phyloP scores from a whole-genome alignment of 1,139 yeast species.

The Diutina siamensis region DNA sequence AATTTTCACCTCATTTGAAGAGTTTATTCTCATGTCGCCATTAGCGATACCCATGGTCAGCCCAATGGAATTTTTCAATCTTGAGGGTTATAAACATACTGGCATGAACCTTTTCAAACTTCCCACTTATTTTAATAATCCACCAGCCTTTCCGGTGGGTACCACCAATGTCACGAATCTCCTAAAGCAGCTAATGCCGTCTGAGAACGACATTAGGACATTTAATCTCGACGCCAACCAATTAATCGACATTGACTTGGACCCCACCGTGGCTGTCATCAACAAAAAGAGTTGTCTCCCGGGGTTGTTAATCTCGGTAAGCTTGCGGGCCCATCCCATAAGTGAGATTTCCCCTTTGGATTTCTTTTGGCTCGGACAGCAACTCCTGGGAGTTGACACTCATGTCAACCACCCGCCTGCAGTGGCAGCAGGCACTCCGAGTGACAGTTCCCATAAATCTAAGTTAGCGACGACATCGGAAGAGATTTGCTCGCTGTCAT shows the following conservation, averaged over 20 bases:
- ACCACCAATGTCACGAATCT: neutral
- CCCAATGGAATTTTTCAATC: neutral
- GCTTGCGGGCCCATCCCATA: neutral
- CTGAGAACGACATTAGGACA: neutral
- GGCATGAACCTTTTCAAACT: neutral
- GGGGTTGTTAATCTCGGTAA: neutral
- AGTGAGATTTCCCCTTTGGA: neutral
- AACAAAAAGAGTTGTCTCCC: neutral
- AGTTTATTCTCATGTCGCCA: constrained; percentile 3
- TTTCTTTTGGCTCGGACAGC: neutral
- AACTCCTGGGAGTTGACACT: neutral
- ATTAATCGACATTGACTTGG: neutral
- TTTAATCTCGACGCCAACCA: neutral
- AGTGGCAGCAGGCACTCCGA: neutral
- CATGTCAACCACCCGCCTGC: neutral
- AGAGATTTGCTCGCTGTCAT: neutral
- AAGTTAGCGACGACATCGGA: neutral
- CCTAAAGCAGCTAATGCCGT: neutral
- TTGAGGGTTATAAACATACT: neutral
- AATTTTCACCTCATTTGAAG: neutral
- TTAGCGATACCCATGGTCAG: neutral
- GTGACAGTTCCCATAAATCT: neutral
- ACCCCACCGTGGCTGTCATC: neutral
- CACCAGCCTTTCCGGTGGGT: neutral
- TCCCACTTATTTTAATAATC: neutral